phyloP scores from a whole-genome alignment of 768 basidiomycete species.

The Panaeolus cyanescens region DNA sequence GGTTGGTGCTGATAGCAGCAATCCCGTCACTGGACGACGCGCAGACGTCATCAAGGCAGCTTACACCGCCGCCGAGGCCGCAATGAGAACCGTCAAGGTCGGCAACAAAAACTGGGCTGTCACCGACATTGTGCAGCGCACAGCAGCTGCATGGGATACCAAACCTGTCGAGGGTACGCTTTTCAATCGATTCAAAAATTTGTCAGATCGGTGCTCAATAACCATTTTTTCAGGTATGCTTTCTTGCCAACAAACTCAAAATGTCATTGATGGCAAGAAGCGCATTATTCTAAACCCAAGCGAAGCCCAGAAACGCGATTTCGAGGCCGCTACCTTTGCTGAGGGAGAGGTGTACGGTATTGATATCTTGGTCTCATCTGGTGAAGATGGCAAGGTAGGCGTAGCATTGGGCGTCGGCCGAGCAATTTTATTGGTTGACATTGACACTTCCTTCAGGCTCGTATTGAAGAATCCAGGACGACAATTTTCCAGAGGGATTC shows the following conservation, averaged over 20 bases:
- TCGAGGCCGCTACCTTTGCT: slow-evolving; percentile 82
- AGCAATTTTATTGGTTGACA: background rate
- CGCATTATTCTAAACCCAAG: slow-evolving; percentile 90
- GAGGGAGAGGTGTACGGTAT: slow-evolving; percentile 96
- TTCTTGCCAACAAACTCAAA: slow-evolving; percentile 92
- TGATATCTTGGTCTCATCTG: slow-evolving; percentile 86
- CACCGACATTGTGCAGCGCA: slow-evolving; percentile 81
- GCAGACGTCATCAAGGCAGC: slow-evolving; percentile 96
- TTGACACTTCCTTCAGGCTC: slow-evolving; percentile 56
- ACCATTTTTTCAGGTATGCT: slow-evolving; percentile 70
- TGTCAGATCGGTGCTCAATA: slow-evolving; percentile 4
- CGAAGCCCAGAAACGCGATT: slow-evolving; percentile 82
- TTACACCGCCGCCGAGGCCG: slow-evolving; percentile 89
- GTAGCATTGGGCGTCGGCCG: background rate
- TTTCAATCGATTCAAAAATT: slow-evolving; percentile 6
- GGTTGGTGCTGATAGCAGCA: slow-evolving; percentile 72
- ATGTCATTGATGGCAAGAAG: slow-evolving; percentile 96
- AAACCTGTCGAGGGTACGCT: slow-evolving; percentile 89
- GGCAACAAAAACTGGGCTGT: slow-evolving; percentile 96
- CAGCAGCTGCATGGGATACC: slow-evolving; percentile 75
- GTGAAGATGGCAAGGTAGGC: slow-evolving; percentile 86
- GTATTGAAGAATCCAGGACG: slow-evolving; percentile 85
- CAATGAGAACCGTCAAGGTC: slow-evolving; percentile 87
- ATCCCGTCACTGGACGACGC: slow-evolving; percentile 80
- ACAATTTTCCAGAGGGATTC: slow-evolving; percentile 92